Base-by-base conservation (phyloP, 176 grass and related monocot species). In the Oryza nivara region DNA sequence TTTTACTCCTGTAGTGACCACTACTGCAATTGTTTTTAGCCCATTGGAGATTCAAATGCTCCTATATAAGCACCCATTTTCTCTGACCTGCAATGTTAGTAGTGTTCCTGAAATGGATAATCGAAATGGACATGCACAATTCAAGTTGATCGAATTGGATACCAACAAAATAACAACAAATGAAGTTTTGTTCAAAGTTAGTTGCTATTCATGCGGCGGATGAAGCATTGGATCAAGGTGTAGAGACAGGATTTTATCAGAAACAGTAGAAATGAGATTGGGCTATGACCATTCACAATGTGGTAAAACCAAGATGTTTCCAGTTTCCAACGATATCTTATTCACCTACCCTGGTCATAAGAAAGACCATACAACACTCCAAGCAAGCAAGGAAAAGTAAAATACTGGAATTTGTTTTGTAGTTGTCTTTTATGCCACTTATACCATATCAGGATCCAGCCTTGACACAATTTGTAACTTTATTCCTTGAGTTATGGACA, bases 321-420 rank as follows among this genome's bases (percentile, higher is more conserved):
- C 46, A 32, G 25, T 74, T 47, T 52, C 73, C 15, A 56, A 49
- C 22, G 6, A 15, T 56, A 26, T 28, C n/a, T 79, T 79, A 64
- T 51, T 80, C 65, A 72, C 88, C 77, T 72, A 76, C 72, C 38
- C 20, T 61, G 11, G 13, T 70, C 71, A 40, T 38, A 85, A 19
- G 22, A 76, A 89, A 43, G 77, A 80, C 65, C 72, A 32, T 82
- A 77, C n/a, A 52, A 69, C 38, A n/a, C 63, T 17, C 28, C 60
- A 3, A 30, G 19, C 54, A 41, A 41, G 40, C 40, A 41, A 30
- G 70, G 67, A 84, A 75, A 85, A 65, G 15, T 75, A 41, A 15
- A 77, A 80, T 70, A 34, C 80, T 76, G 28, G 28, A 67, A 2
- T 51, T 51, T 49, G 56, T 4, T 65, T 23, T 66, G n/a, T 85